Base-by-base conservation (phyloP, 345 rosid species). In the Gossypium bickii region DNA sequence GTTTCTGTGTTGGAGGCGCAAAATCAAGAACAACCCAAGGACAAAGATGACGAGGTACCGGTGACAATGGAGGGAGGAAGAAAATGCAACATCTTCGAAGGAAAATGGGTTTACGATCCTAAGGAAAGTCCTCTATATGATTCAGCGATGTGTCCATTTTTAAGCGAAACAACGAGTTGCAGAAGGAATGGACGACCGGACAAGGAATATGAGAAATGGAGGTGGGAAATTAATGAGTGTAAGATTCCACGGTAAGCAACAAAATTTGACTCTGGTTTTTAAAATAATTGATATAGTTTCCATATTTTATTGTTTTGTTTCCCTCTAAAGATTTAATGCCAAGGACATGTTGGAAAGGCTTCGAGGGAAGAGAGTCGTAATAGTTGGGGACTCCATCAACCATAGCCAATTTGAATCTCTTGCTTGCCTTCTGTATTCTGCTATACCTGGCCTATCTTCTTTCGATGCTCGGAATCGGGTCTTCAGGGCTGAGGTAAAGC, bases 391-490 rank as follows among this genome's bases (percentile, higher is more conserved):
- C 61, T 88, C 90, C 1, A 83, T 88, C 18, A 85, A 85, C 81
- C 73, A 85, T 78, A 85, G 87, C 79, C 90, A 86, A 77, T 87
- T 85, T 81, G 90, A 89, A 60, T 85, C 92, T 56, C 87, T 89
- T 53, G 83, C 83, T 74, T 87, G 87, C 56, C 85, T 87, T 72
- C 83, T 89, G 51, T 85, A 84, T 72, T 81, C 89, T 64, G 74
- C 84, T 18, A 34, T 80, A 10, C 80, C 83, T 77, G 41, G 77
- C 81, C 16, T 53, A 41, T 68, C 83, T 57, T 66, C 17, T 24
- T 71, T 86, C 15, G 60, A 79, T 29, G 65, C 41, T 22, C 24
- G 22, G 12, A 16, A 71, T 43, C 84, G 85, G 74, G 56, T 82
- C 73, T 86, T 88, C 63, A 77, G 17, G 58, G 74, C 89, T 34